Conservation (phyloP, 2,329 filamentous ascomycete species). For the Colletotrichum zoysiae region DNA sequence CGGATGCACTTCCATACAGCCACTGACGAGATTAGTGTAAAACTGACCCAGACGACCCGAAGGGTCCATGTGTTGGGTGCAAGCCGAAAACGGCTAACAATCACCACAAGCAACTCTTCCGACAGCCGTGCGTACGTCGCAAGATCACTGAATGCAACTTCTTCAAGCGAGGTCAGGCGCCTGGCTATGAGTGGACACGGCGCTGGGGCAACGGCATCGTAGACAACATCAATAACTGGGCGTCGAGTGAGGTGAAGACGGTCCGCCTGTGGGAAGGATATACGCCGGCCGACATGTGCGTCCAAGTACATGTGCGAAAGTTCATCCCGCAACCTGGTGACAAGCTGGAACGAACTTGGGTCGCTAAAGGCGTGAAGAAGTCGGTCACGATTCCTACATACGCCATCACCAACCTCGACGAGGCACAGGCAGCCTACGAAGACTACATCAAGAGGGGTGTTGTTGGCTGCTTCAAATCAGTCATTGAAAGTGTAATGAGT, state of each 20-base stretch:
- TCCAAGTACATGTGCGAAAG: conserved; percentile 64
- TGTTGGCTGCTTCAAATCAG: conserved; percentile 59
- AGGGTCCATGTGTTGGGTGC: conserved; percentile 66
- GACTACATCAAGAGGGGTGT: conserved; percentile 64
- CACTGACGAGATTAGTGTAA: conserved; percentile 60
- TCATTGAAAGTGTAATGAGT: conserved; percentile 54
- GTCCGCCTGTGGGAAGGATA: conserved; percentile 68
- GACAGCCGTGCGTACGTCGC: conserved; percentile 70
- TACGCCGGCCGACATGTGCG: conserved; percentile 54
- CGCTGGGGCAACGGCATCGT: conserved; percentile 66
- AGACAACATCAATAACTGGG: conserved; percentile 69
- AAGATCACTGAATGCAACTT: conserved; percentile 70
- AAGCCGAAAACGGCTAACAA: conserved; percentile 62
- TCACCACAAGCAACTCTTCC: conserved; percentile 53
- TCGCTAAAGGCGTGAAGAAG: conserved; percentile 58
- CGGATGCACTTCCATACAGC: not conserved
- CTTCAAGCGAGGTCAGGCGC: conserved; percentile 70
- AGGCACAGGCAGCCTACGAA: conserved; percentile 61
- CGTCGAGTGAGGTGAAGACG: conserved; percentile 60
- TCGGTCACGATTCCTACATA: conserved; percentile 67
- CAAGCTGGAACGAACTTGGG: conserved; percentile 67
- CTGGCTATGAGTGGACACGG: conserved; percentile 70
- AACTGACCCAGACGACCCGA: conserved; percentile 60
- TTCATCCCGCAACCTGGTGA: conserved; percentile 69
- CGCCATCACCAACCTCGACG: conserved; percentile 68